A percentile compares a stretch with the other conserved stretches of the same genome.
These are phyloP conservation scores for Tulasnella sp. DNA, from an alignment of 768 basidiomycete genomes.

Conservation along the genomic window DNA sequence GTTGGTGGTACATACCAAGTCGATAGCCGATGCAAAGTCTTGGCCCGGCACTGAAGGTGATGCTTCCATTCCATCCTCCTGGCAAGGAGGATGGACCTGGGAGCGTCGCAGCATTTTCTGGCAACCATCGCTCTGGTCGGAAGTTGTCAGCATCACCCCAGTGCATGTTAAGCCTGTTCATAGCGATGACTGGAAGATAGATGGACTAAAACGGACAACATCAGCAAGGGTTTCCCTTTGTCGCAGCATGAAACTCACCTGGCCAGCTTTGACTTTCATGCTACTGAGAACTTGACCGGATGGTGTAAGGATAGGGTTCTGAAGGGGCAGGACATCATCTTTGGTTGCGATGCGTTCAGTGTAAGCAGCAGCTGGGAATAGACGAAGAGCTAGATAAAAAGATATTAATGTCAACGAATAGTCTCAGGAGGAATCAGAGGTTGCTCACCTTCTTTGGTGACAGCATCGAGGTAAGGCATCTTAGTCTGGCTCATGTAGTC, in stretches of 20 bases:
- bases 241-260: background rate
- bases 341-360: conserved; percentile 16
- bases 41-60: conserved; percentile 12
- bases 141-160: conserved; percentile 13
- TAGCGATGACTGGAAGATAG: conserved; percentile 12
- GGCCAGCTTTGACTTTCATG: conserved; percentile 13
- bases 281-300: conserved; percentile 1
- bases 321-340: conserved; percentile 14
- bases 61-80: conserved; percentile 10
- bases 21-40: conserved; percentile 16
- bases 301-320: conserved; percentile 7
- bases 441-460: conserved; percentile 13
- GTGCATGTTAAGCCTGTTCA: conserved; percentile 8
- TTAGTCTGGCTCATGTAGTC: conserved; percentile 14
- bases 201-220: conserved; percentile 2
- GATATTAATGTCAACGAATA: too few species aligned
- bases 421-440: too few species aligned
- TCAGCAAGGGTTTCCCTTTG: background rate
- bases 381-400: conserved; percentile 4
- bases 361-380: conserved; percentile 13
- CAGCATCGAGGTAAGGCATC: conserved; percentile 12
- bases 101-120: conserved; percentile 4
- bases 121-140: conserved; percentile 14
- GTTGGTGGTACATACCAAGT: background rate
- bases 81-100: conserved; percentile 5